A percentile compares a stretch with the other conserved stretches of the same genome.
Conservation (phyloP, 345 rosid genomes). For the Rhodamnia argentea region DNA sequence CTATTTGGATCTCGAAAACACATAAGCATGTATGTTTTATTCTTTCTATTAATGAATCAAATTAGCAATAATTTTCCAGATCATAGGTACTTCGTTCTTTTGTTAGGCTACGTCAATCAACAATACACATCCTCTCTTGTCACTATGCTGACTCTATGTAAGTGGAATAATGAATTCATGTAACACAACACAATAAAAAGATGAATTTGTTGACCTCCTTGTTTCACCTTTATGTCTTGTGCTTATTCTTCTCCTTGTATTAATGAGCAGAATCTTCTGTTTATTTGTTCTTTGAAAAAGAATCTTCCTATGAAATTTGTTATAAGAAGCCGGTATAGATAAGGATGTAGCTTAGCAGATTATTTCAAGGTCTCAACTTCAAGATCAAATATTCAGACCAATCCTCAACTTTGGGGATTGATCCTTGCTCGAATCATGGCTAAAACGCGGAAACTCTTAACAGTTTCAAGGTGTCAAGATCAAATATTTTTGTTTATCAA, state of each 20-base stretch:
- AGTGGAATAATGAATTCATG: neutral
- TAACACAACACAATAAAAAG: neutral
- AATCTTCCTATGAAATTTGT: neutral
- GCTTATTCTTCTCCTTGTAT: neutral
- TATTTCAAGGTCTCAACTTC: neutral
- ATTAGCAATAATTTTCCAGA: neutral
- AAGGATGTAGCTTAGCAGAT: neutral
- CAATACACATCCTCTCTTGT: neutral
- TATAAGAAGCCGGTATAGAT: neutral
- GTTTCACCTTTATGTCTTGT: neutral
- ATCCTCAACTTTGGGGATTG: too few relatives aligned
- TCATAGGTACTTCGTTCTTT: neutral
- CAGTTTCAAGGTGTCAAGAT: too few relatives aligned
- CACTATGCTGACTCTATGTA: neutral
- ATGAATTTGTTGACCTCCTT: neutral
- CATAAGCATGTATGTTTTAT: neutral
- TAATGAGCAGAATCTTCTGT: neutral
- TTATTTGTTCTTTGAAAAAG: neutral
- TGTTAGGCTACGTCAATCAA: neutral
- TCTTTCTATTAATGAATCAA: neutral
- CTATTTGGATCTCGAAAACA: neutral
- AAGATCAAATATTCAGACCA: too few relatives aligned
- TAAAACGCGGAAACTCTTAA: too few relatives aligned
- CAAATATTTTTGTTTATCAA: too few relatives aligned
- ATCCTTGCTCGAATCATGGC: too few relatives aligned